Base-by-base conservation (phyloP, 2,329 filamentous ascomycete genomes). In the Sclerotinia spermophila region DNA sequence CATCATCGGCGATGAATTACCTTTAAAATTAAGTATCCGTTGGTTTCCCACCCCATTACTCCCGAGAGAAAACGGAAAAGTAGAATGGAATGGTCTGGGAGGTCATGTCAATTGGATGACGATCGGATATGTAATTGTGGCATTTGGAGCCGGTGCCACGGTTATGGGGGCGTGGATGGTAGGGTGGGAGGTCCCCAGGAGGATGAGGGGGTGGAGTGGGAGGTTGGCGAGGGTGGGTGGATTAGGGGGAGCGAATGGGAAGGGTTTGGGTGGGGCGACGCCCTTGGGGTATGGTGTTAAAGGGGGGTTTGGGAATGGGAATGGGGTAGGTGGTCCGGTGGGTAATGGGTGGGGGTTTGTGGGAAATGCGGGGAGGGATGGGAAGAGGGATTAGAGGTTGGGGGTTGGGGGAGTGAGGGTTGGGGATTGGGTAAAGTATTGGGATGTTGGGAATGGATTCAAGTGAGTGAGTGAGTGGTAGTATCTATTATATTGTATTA, bases 1-100 rank as follows among this genome's bases (percentile, higher is more conserved):
- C 62, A 88, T 97, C 44, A 97, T 97, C 74, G 94, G 95, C 19
- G 94, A 98, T 80, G 87, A 91, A 7, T 81, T 98, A 71, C 90
- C 92, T 0, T 83, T 98, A 75, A 86, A 84, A 59, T 92, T 98
- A 77, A 91, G 89, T 55, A 90, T 98, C 21, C 85, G 93, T 59
- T 98, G 96, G 96, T 96, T 95, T 80, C 91, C 91, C 1, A 91
- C 87, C 35, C 90, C 92, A 0, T 84, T 85, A 51, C 83, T 95
- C 74, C 92, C 92, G 73, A 86, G 86, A 79, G 87, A 84, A n/a
- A 88, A 89, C 79, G 88, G 88, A 17, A 84, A 82, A 72, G 86
- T 90, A 8, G 87, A 89, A 80, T 90, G 88, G 88, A 83, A 86
- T 72, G 88, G 88, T 5, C 84, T 90, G 81, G 87, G 88, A 24